Conservation (phyloP, 2,329 filamentous ascomycete genomes). For the Curvularia sp. region DNA sequence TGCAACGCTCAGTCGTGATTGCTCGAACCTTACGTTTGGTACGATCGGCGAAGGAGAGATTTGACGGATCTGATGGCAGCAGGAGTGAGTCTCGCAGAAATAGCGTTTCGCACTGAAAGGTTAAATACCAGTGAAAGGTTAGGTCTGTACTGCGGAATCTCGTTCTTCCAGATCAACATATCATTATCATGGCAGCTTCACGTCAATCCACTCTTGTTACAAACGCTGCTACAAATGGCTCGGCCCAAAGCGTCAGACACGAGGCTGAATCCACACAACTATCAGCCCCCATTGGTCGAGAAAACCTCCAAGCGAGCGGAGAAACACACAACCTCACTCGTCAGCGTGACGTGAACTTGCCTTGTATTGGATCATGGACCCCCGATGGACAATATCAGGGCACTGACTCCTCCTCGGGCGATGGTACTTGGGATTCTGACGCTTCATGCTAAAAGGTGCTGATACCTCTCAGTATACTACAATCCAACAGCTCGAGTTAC, state of each 20-base stretch:
- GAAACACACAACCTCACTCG: not conserved
- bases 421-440: not conserved
- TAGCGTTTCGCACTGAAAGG: not conserved
- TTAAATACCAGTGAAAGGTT: not conserved
- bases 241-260: not conserved
- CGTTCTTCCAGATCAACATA: not conserved
- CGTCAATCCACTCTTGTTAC: too few species aligned
- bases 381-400: not conserved
- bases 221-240: not conserved
- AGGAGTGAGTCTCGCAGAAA: not conserved
- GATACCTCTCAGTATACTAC: not conserved
- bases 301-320: not conserved
- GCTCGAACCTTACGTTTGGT: not conserved
- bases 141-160: not conserved
- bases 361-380: constrained; percentile 1
- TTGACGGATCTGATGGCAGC: not conserved
- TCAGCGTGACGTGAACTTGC: not conserved
- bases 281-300: not conserved
- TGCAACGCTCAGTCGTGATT: not conserved
- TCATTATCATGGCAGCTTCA: not conserved
- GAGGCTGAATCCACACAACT: too few species aligned
- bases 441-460: not conserved
- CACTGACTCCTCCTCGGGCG: not conserved
- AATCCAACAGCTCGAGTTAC: not conserved
- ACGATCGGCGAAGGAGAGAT: not conserved